A percentile compares a stretch with the other conserved stretches of the same genome.
Evolutionary conservation across 225 moss, liverwort and hornwort species (phyloP).

Genomic region (Pseudoscleropodium purum): DNA sequence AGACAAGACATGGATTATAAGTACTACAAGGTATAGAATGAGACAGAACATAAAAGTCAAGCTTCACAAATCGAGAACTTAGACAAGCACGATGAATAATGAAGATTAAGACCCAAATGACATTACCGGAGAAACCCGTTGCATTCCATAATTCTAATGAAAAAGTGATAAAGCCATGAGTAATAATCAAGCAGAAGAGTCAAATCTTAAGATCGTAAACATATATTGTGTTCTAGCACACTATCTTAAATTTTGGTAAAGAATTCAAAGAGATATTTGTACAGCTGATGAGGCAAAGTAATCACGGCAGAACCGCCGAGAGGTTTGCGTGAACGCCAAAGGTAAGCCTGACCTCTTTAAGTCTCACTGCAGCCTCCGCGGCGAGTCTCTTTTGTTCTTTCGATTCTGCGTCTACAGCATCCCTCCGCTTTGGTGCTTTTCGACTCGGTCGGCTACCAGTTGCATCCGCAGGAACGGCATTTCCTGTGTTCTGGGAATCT

Average conservation of each 20-base stretch:
- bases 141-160: not conserved
- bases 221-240: not conserved
- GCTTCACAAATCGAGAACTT: not conserved
- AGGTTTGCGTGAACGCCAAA: not conserved
- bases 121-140: not conserved
- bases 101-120: not conserved
- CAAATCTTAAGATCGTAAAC: not conserved
- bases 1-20: not conserved
- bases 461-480: slow-evolving; percentile 4
- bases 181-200: not conserved
- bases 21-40: not conserved
- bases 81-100: not conserved
- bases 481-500: slow-evolving; percentile 1
- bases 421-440: not conserved
- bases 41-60: not conserved
- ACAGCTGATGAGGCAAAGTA: not conserved
- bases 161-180: not conserved
- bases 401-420: not conserved
- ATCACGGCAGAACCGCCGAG: not conserved
- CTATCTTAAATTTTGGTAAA: not conserved
- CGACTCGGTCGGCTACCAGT: slow-evolving; percentile 2
- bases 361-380: slow-evolving; percentile 16
- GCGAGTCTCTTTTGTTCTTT: slow-evolving; percentile 26
- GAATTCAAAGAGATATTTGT: not conserved
- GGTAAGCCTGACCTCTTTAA: slow-evolving; percentile 18